A percentile compares a stretch with the other conserved stretches of the same genome.
Evolutionary conservation across 1,139 yeast species (phyloP).

Genomic region (Saccharomycopsis hybrid): DNA sequence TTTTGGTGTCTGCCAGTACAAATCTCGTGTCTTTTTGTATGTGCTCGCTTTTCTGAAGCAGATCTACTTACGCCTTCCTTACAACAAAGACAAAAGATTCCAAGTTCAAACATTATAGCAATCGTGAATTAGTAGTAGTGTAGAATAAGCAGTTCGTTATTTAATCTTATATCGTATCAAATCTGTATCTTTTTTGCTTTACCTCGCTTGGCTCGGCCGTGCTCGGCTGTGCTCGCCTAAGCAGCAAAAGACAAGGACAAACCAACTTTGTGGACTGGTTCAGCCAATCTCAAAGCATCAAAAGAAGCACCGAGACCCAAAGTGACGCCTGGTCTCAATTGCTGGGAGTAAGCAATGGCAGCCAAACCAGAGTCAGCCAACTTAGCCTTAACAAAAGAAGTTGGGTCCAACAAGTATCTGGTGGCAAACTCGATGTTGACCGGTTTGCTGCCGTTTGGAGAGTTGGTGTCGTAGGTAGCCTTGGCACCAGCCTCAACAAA

Average conservation of each 20-base stretch:
- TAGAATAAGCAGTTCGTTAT: too few relatives aligned
- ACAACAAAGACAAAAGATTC: too few relatives aligned
- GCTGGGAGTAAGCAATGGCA: constrained; percentile 91
- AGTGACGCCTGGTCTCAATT: constrained; percentile 93
- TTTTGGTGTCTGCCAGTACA: too few relatives aligned
- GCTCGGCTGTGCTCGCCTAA: too few relatives aligned
- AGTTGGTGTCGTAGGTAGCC: constrained; percentile 91
- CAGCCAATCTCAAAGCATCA: constrained; percentile 92
- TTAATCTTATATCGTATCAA: too few relatives aligned
- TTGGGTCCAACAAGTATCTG: constrained; percentile 81
- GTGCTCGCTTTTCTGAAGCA: too few relatives aligned
- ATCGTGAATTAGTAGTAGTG: too few relatives aligned
- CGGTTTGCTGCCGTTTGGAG: constrained; percentile 54
- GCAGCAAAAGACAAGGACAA: constrained; percentile 79
- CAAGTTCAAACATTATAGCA: too few relatives aligned
- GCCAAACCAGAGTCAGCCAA: constrained; percentile 95
- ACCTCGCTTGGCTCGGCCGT: too few relatives aligned
- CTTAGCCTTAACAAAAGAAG: constrained; percentile 94
- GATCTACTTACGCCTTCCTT: too few relatives aligned
- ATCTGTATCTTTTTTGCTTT: too few relatives aligned
- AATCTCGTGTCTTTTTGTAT: too few relatives aligned
- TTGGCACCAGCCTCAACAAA: constrained; percentile 95
- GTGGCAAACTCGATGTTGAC: constrained; percentile 90
- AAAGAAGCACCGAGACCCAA: constrained; percentile 96
- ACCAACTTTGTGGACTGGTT: constrained; percentile 98